A percentile compares a stretch with the other conserved stretches of the same genome.
phyloP scores from a whole-genome alignment of 139 green algal genomes.

The Nannochloris sp. region DNA sequence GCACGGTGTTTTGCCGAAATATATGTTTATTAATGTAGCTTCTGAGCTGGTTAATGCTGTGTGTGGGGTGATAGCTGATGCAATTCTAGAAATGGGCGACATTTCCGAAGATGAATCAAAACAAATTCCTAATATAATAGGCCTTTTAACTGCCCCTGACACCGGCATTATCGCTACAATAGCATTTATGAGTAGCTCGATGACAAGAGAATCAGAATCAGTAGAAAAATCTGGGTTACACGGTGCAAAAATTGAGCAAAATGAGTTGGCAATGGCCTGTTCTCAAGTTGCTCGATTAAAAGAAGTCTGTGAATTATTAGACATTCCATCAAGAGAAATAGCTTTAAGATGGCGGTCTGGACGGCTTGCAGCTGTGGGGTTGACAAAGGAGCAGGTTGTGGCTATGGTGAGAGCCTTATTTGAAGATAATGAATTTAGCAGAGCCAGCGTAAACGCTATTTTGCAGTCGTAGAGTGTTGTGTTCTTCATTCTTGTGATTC shows the following conservation, averaged over 20 bases:
- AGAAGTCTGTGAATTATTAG: conserved; percentile 3
- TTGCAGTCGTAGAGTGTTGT: background rate
- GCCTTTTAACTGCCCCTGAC: too few species aligned
- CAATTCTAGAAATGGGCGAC: conserved; percentile 31
- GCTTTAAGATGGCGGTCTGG: background rate
- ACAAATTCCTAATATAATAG: conserved; percentile 35
- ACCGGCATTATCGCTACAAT: too few species aligned
- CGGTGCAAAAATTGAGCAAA: conserved; percentile 16
- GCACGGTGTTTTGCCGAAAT: conserved; percentile 15
- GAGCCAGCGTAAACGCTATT: conserved; percentile 5
- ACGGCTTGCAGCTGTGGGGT: background rate
- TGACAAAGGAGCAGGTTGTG: conserved; percentile 13
- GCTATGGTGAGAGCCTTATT: conserved; percentile 38
- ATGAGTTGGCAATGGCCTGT: background rate
- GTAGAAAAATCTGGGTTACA: too few species aligned
- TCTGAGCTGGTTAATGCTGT: background rate
- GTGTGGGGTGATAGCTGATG: conserved; percentile 14
- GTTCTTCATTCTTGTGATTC: too few species aligned
- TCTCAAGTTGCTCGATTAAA: background rate
- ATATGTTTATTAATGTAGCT: conserved; percentile 2
- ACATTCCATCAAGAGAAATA: conserved; percentile 1
- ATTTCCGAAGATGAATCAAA: conserved; percentile 42
- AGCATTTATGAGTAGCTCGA: too few species aligned
- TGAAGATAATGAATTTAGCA: conserved; percentile 30
- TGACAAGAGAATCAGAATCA: too few species aligned